Percentiles rank a stretch among this genome's conserved stretches.
Conservation (phyloP, 2,329 filamentous ascomycete species). For the Cladosporium cucumerinum region DNA sequence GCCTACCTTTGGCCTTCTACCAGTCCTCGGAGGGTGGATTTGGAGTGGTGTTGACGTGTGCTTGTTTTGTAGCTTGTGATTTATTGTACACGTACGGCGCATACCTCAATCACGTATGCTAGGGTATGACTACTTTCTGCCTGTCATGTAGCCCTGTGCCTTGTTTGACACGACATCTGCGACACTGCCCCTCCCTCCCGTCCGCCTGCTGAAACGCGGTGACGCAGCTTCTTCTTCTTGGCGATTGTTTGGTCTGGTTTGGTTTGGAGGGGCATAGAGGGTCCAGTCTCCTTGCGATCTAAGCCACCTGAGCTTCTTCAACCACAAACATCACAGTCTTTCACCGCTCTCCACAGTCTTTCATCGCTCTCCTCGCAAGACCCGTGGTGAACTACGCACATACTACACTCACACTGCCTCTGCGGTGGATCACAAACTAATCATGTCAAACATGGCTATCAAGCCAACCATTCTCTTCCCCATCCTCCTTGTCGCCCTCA, state of each 20-base stretch:
- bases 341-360: neutral
- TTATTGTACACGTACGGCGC: neutral
- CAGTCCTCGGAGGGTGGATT: too few relatives aligned
- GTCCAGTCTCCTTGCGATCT: neutral
- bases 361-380: neutral
- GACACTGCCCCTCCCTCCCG: neutral
- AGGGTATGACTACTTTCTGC: neutral
- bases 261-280: slow-evolving; percentile 11
- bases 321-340: neutral
- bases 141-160: neutral
- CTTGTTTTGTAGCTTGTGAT: neutral
- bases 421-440: neutral
- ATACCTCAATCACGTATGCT: neutral
- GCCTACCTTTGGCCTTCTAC: neutral
- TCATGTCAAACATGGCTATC: slow-evolving; percentile 8
- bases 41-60: neutral
- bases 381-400: neutral
- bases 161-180: neutral
- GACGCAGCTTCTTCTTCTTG: neutral
- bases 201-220: slow-evolving; percentile 3
- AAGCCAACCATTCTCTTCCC: slow-evolving; percentile 19
- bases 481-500: slow-evolving; percentile 28
- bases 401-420: neutral
- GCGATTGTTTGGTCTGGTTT: neutral
- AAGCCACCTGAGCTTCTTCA: neutral